Percentiles rank a stretch among this genome's conserved stretches.
Evolutionary conservation across 495 filamentous ascomycete species (phyloP).

Genomic region (Stereocaulon alpinum): DNA sequence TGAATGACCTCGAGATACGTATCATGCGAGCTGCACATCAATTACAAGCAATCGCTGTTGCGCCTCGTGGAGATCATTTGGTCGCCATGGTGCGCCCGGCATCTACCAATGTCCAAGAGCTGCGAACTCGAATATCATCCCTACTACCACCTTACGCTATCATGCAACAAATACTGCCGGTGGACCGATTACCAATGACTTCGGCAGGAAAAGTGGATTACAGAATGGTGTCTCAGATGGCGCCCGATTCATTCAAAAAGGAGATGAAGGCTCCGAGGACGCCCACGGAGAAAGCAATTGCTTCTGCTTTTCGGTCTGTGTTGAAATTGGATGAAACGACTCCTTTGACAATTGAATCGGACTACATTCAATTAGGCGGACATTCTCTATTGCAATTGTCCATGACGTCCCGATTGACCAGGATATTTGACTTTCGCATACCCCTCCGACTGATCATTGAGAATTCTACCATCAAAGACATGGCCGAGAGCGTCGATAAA

Average conservation of each 20-base stretch:
- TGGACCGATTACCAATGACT: not conserved
- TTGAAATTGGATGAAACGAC: too few species aligned
- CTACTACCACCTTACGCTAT: constrained; percentile 23
- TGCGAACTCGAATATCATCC: too few species aligned
- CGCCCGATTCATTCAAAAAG: not conserved
- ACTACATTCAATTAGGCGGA: too few species aligned
- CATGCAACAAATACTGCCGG: constrained; percentile 19
- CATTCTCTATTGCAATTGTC: too few species aligned
- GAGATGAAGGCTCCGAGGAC: too few species aligned
- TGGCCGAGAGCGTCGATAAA: too few species aligned
- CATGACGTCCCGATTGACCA: too few species aligned
- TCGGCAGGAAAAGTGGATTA: not conserved
- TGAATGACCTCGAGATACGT: constrained; percentile 27
- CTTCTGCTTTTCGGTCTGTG: too few species aligned
- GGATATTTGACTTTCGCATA: too few species aligned
- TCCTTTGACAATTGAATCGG: too few species aligned
- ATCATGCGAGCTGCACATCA: constrained; percentile 8
- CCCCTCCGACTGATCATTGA: too few species aligned
- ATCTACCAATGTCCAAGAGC: constrained; percentile 11
- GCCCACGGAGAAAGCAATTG: not conserved
- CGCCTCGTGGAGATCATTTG: constrained; percentile 17
- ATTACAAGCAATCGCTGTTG: constrained; percentile 10
- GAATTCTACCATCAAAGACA: too few species aligned
- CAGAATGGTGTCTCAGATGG: not conserved
- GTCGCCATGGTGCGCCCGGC: constrained; percentile 24